Evolutionary conservation across 1,139 yeast genomes (phyloP), one percentile per base, ranked within the genome.

Genomic region (Hyphopichia buzzinii): DNA sequence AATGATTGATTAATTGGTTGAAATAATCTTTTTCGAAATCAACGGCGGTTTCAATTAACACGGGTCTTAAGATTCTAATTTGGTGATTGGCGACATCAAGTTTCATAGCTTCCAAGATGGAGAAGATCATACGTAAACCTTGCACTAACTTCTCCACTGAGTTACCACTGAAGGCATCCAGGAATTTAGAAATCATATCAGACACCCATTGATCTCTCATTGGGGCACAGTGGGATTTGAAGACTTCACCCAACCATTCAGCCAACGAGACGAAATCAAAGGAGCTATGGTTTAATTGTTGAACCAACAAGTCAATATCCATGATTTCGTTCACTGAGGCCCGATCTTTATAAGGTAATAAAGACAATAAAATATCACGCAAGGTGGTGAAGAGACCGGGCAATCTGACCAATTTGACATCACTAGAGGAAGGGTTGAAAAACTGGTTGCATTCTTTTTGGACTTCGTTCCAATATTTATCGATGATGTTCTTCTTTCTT

Each of bases 1-100:
- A 76, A 47, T 81, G 81, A 34, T 68, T 63, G 40, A 86, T 74
- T 52, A 86, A 71, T 49, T 85, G 88, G 44, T 74, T 75, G 59
- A 87, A 88, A 60, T 88, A 88, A 57, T 86, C 95, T 49, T 81
- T 83, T 62, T 90, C 97, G 54, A 90, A 87, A 47, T 86, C 92
- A n/a, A 86, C 84, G 2, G 96, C 95, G 22, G 95, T 85, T 50
- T 88, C 92, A 42, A 89, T 79, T 34, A 90, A 69, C 11, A 86
- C 84, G 2, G 96, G 95, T 50, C 96, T 75, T 39, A 89, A 67
- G 19, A 88, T 79, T 49, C 96, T 74, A 39, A 90, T 87, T 61
- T 89, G 97, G 58, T 90, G 96, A 60, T 90, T 90, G 14, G 97
- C 96, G 38, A 89, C 95, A 54, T 90, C 97, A 47, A 90, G 71